Evolutionary conservation across 2,329 filamentous ascomycete species (phyloP).

Genomic region (Pyrenophora tritici-repentis): DNA sequence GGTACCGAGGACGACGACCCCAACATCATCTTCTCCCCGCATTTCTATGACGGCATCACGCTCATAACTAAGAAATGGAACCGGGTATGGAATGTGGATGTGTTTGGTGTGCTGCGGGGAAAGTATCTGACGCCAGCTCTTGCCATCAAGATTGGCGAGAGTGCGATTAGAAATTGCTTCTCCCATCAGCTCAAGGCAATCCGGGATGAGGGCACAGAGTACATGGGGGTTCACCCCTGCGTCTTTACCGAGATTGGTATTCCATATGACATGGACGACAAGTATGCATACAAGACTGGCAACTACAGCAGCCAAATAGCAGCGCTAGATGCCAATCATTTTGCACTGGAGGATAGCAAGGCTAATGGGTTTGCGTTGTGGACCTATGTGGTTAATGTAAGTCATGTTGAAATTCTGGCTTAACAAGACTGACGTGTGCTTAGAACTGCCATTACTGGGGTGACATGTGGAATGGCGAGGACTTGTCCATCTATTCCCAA

Average conservation of each 20-base stretch:
- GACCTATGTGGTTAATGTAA: slow-evolving; percentile 76
- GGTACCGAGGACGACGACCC: slow-evolving; percentile 86
- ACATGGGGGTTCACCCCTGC: slow-evolving; percentile 86
- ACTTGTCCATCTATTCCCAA: slow-evolving; percentile 84
- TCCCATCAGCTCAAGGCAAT: slow-evolving; percentile 84
- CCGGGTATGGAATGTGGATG: slow-evolving; percentile 93
- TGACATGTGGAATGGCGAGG: slow-evolving; percentile 97
- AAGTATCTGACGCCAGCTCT: slow-evolving; percentile 88
- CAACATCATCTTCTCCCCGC: slow-evolving; percentile 88
- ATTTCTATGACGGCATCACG: slow-evolving; percentile 97
- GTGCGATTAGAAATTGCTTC: slow-evolving; percentile 91
- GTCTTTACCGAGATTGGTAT: slow-evolving; percentile 96
- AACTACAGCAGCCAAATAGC: slow-evolving; percentile 91
- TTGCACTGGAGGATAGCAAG: slow-evolving; percentile 80
- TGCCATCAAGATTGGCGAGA: slow-evolving; percentile 89
- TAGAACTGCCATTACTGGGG: slow-evolving; percentile 87
- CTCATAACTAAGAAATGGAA: slow-evolving; percentile 99
- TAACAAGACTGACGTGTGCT: slow-evolving; percentile 18
- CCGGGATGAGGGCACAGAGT: slow-evolving; percentile 81
- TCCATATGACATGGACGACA: slow-evolving; percentile 98
- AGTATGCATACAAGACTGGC: slow-evolving; percentile 91
- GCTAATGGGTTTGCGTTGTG: slow-evolving; percentile 88
- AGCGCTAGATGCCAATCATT: slow-evolving; percentile 96
- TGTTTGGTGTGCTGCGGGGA: slow-evolving; percentile 87
- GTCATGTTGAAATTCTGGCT: background rate